A percentile compares a stretch with the other conserved stretches of the same genome.
Evolutionary conservation across 2,329 filamentous ascomycete genomes (phyloP).

Genomic region (Atkinsonella texensis): DNA sequence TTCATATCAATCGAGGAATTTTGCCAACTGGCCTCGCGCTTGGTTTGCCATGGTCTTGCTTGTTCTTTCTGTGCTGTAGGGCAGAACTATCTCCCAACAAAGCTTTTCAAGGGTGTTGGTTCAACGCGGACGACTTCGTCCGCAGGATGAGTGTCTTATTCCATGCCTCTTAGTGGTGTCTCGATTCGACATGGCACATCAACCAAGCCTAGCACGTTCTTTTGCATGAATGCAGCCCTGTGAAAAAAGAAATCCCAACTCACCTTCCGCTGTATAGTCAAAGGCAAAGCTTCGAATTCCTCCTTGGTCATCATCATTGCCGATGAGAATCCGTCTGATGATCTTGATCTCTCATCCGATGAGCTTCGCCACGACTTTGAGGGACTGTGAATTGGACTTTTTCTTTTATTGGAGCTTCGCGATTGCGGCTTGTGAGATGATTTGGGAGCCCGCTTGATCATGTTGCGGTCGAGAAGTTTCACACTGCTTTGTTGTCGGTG

Average conservation of each 20-base stretch:
- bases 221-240: neutral
- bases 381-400: slow-evolving; percentile 10
- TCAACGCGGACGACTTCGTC: too few species aligned
- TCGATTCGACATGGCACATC: neutral
- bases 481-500: neutral
- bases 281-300: slow-evolving; percentile 40
- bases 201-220: too few species aligned
- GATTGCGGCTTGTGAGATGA: slow-evolving; percentile 8
- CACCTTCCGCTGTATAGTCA: slow-evolving; percentile 45
- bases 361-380: slow-evolving; percentile 14
- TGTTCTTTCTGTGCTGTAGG: neutral
- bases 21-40: neutral
- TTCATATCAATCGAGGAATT: neutral
- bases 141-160: neutral
- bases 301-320: slow-evolving; percentile 22
- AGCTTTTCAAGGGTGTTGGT: neutral
- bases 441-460: neutral
- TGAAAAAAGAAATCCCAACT: slow-evolving; percentile 15
- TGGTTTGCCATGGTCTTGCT: neutral
- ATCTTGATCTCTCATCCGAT: slow-evolving; percentile 11
- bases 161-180: neutral
- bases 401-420: slow-evolving; percentile 11
- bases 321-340: slow-evolving; percentile 14
- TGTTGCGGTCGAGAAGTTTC: neutral
- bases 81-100: neutral